phyloP scores from a whole-genome alignment of 768 basidiomycete genomes.

The Tricholoma matsutake region DNA sequence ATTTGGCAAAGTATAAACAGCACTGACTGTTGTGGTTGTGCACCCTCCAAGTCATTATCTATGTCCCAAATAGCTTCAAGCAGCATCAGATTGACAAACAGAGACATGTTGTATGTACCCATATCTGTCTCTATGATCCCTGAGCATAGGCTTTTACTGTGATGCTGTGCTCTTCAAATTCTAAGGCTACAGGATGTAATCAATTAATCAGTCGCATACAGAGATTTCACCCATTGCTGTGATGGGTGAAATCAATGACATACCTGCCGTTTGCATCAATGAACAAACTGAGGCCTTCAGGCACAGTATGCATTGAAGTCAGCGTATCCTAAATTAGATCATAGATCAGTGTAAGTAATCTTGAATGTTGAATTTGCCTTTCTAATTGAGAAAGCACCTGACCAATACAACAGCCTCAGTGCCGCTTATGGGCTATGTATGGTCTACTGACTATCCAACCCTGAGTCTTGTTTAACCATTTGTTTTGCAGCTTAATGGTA shows the following conservation, averaged over 20 bases:
- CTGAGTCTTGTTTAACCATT: conserved; percentile 12
- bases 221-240: too few species aligned
- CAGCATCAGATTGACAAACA: neutral
- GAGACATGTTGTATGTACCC: neutral
- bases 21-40: neutral
- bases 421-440: too few species aligned
- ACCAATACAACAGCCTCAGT: too few species aligned
- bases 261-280: conserved; percentile 5
- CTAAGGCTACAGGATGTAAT: neutral
- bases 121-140: neutral
- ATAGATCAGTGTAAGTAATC: neutral
- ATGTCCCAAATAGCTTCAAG: neutral
- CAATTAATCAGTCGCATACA: neutral
- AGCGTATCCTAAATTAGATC: neutral
- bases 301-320: conserved; percentile 36
- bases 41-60: neutral
- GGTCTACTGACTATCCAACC: conserved; percentile 11
- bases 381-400: conserved; percentile 3
- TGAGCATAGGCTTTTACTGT: neutral
- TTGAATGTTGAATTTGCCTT: neutral
- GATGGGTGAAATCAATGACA: neutral
- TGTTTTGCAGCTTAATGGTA: conserved; percentile 13
- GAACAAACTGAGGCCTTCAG: conserved; percentile 34
- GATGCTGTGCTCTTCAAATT: neutral
- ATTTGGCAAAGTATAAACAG: neutral